Evolutionary conservation across 257 asterid genomes (phyloP).

Genomic region (Rehmannia glutinosa): DNA sequence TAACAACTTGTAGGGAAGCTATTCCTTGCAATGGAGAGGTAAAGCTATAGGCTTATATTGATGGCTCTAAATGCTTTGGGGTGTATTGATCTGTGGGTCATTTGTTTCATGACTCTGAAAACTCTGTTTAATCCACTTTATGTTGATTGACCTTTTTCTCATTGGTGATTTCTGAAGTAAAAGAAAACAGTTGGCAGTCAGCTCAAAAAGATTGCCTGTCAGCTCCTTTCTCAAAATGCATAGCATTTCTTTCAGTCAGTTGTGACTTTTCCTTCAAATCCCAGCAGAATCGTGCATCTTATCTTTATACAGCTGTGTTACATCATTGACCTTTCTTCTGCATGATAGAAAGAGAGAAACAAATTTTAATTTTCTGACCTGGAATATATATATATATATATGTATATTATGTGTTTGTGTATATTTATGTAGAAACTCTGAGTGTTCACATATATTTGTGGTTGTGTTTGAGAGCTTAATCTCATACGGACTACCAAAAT

Average conservation of each 20-base stretch:
- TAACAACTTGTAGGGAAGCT: not conserved
- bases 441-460: too few relatives aligned
- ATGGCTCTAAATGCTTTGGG: not conserved
- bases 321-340: too few relatives aligned
- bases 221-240: conserved; percentile 2
- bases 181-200: too few relatives aligned
- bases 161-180: not conserved
- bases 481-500: too few relatives aligned
- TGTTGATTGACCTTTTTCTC: not conserved
- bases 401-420: too few relatives aligned
- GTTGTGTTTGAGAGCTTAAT: too few relatives aligned
- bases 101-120: not conserved
- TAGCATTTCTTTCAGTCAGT: not conserved
- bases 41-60: conserved; percentile 6
- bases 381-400: too few relatives aligned
- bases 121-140: not conserved
- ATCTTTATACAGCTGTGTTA: not conserved
- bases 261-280: not conserved
- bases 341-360: too few relatives aligned
- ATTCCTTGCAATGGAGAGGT: conserved; percentile 27
- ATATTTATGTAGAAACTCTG: too few relatives aligned
- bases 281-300: too few relatives aligned
- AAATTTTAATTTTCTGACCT: too few relatives aligned
- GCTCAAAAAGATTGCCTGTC: too few relatives aligned
- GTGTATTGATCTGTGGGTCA: not conserved